Evolutionary conservation across 2,329 filamentous ascomycete species (phyloP).

Genomic region (Cladophialophora chaetospira): DNA sequence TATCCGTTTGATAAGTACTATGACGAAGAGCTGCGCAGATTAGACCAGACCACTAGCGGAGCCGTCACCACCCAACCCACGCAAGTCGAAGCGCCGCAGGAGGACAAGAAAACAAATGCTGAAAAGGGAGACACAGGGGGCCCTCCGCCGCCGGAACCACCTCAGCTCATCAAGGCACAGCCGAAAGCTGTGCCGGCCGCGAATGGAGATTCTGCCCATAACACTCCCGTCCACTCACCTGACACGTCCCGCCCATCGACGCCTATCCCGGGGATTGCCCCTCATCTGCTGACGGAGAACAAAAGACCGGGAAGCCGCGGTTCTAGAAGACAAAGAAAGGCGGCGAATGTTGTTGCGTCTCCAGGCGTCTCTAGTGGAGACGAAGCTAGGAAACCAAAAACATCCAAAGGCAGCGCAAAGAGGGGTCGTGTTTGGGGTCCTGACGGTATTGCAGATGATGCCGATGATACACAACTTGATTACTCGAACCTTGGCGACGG

Average conservation of each 20-base stretch:
- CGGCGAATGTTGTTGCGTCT: slow-evolving; percentile 58
- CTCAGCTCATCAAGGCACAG: slow-evolving; percentile 55
- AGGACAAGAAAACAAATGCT: slow-evolving; percentile 50
- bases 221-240: slow-evolving; percentile 69
- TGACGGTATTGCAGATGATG: slow-evolving; percentile 83
- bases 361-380: slow-evolving; percentile 79
- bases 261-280: slow-evolving; percentile 58
- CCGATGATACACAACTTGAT: slow-evolving; percentile 77
- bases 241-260: slow-evolving; percentile 78
- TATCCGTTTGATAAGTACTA: slow-evolving; percentile 93
- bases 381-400: slow-evolving; percentile 66
- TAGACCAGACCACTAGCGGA: slow-evolving; percentile 57
- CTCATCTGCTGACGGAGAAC: slow-evolving; percentile 72
- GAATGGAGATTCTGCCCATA: slow-evolving; percentile 61
- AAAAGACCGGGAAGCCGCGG: slow-evolving; percentile 72
- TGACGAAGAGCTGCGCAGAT: slow-evolving; percentile 83
- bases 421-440: slow-evolving; percentile 91
- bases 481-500: slow-evolving; percentile 71
- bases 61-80: slow-evolving; percentile 51
- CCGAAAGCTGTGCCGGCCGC: slow-evolving; percentile 45
- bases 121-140: slow-evolving; percentile 52
- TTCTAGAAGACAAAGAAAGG: slow-evolving; percentile 77
- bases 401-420: slow-evolving; percentile 62
- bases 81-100: slow-evolving; percentile 41
- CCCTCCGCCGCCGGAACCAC: slow-evolving; percentile 55